Evolutionary conservation across 1,284 basidiomycete species (phyloP).

Genomic region (Mycosarcoma mackinlayi): DNA sequence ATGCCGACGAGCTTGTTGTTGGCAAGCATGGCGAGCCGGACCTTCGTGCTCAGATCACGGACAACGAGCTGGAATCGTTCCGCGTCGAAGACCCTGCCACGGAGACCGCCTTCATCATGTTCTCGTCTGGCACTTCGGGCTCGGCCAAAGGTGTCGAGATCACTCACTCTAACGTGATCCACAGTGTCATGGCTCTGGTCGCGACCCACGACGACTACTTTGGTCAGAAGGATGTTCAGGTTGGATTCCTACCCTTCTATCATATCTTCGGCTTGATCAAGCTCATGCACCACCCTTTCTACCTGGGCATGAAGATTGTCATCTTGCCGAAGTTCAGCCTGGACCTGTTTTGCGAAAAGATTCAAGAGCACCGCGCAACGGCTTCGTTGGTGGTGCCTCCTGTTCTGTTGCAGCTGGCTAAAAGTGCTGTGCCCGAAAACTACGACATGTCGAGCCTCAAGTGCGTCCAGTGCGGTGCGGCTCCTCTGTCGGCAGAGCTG

Average conservation of each 20-base stretch:
- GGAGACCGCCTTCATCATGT: conserved; percentile 58
- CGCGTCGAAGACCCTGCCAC: conserved; percentile 43
- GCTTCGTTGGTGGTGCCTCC: conserved; percentile 81
- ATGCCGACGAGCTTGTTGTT: conserved; percentile 40
- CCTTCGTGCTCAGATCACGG: conserved; percentile 38
- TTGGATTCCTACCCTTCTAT: conserved; percentile 64
- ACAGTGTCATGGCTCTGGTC: conserved; percentile 51
- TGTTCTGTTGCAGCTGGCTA: conserved; percentile 78
- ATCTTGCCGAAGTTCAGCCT: conserved; percentile 81
- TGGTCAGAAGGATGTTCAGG: conserved; percentile 41
- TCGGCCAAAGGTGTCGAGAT: conserved; percentile 65
- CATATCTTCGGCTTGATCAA: conserved; percentile 71
- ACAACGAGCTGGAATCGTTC: conserved; percentile 46
- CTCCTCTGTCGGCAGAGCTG: conserved; percentile 79
- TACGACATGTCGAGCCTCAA: conserved; percentile 77
- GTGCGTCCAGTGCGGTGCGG: conserved; percentile 80
- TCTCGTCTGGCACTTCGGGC: conserved; percentile 64
- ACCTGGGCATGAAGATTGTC: conserved; percentile 75
- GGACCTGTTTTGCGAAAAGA: conserved; percentile 75
- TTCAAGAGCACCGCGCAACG: conserved; percentile 77
- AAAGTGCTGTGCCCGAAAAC: conserved; percentile 79
- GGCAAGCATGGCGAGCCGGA: conserved; percentile 49
- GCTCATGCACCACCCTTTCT: conserved; percentile 76
- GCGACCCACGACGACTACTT: conserved; percentile 48
- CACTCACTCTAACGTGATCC: conserved; percentile 61